Base-by-base conservation (phyloP, 257 asterid species). In the Solanum ahanhuiri region DNA sequence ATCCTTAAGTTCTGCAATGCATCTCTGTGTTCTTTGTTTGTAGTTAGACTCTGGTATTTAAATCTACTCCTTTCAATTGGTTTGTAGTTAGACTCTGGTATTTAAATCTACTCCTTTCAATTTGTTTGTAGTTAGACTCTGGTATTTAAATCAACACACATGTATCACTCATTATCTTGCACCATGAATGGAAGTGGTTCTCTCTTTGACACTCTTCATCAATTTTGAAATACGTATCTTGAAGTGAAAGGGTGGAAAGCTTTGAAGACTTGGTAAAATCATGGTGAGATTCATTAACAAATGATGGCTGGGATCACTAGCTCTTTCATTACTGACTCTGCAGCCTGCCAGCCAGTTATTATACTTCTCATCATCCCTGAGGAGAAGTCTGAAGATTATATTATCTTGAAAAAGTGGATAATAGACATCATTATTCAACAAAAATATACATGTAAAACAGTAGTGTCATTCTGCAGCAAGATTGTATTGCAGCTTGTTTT, bases 1-100 rank as follows among this genome's bases (percentile, higher is more conserved):
- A 95, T 96, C 99, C 98, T 77, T 85, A 45, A 31, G 39, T 85
- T 51, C 31, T 67, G 81, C 60, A 23, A 18, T 69, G 48, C n/a
- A 18, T 45, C 57, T 37, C n/a, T 43, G 5, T 67, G 67, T 41
- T 69, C 60, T 70, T 45, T 69, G 43, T 85, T 70, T 85, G 20
- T 45, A 43, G 25, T 77, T 77, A 77, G 66, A 77, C 64, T 43
- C 83, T 77, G 83, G 23, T 45, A 45, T 43, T 10, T 45, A 23
- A 58, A 43, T 45, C 39, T 77, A 10, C 23, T 25, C 39, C 83
- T 79, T 79, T 45, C 39, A 17, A 45, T 79, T 79, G 20, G 45
- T 85, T 70, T 85, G 12, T 45, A 43, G 25, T 77, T 77, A 77
- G 66, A 77, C 64, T 43, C 83, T 77, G 83, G 23, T 45, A 45